phyloP scores from a whole-genome alignment of 1,284 basidiomycete species.

The Rhodotorula sp. region DNA sequence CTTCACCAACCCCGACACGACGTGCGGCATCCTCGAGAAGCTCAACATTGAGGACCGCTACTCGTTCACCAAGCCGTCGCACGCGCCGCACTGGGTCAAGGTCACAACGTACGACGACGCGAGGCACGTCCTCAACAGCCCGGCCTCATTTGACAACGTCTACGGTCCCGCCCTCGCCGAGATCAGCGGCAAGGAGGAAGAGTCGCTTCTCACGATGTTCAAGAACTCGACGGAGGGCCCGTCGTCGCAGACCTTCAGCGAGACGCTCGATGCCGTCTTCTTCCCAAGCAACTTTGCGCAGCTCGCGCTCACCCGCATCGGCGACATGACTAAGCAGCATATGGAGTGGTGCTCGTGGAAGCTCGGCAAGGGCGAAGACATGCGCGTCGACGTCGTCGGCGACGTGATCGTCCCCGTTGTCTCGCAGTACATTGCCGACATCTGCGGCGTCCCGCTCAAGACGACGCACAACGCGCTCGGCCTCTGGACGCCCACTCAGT shows the following conservation, averaged over 20 bases:
- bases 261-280: slow-evolving; percentile 17
- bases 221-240: slow-evolving; percentile 8
- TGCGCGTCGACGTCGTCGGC: slow-evolving; percentile 64
- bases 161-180: slow-evolving; percentile 24
- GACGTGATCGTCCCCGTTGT: slow-evolving; percentile 51
- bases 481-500: slow-evolving; percentile 60
- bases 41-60: slow-evolving; percentile 33
- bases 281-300: slow-evolving; percentile 25
- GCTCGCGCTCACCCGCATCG: slow-evolving; percentile 13
- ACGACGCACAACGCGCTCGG: slow-evolving; percentile 57
- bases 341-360: slow-evolving; percentile 58
- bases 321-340: slow-evolving; percentile 48
- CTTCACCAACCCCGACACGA: slow-evolving; percentile 61
- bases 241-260: not conserved
- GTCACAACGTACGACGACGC: slow-evolving; percentile 5
- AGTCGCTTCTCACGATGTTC: slow-evolving; percentile 18
- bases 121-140: slow-evolving; percentile 17
- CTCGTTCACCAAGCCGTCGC: slow-evolving; percentile 20
- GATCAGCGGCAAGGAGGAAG: slow-evolving; percentile 8
- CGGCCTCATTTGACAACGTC: slow-evolving; percentile 10
- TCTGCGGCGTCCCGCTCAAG: slow-evolving; percentile 61
- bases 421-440: slow-evolving; percentile 51
- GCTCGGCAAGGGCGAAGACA: slow-evolving; percentile 56
- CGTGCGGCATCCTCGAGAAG: slow-evolving; percentile 56
- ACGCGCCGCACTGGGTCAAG: slow-evolving; percentile 3